These are phyloP conservation scores for Paraphoma chrysanthemicola DNA, from an alignment of 2,329 filamentous ascomycete species.

Conservation along the genomic window DNA sequence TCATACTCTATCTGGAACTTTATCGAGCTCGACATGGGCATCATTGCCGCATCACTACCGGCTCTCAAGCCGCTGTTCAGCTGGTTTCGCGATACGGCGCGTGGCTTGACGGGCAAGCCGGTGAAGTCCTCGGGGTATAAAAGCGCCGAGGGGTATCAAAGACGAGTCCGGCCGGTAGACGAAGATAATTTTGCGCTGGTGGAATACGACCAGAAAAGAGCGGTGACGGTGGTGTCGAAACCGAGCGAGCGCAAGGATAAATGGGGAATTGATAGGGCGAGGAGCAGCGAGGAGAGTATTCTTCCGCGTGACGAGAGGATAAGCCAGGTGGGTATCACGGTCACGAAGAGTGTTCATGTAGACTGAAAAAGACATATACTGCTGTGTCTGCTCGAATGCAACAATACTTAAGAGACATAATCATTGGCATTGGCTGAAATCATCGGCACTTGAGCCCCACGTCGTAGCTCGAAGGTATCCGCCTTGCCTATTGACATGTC, in stretches of 20 bases:
- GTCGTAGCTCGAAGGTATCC: too few species aligned
- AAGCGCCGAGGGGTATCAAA: too few species aligned
- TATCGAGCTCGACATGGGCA: slow-evolving; percentile 53
- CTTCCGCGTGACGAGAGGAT: not conserved
- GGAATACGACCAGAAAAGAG: not conserved
- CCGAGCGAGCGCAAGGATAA: not conserved
- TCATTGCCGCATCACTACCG: slow-evolving; percentile 37
- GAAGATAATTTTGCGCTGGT: not conserved
- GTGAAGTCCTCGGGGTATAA: not conserved
- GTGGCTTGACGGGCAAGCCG: not conserved
- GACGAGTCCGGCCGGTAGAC: not conserved
- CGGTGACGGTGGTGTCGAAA: not conserved
- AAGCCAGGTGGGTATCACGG: too few species aligned
- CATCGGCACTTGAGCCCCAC: too few species aligned
- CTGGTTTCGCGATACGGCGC: not conserved
- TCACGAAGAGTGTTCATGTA: too few species aligned
- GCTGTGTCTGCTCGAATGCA: too few species aligned
- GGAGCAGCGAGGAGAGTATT: not conserved
- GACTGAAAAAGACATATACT: too few species aligned
- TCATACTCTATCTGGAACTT: slow-evolving; percentile 55
- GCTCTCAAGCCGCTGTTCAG: slow-evolving; percentile 40
- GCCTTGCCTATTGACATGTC: too few species aligned
- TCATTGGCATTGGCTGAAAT: too few species aligned
- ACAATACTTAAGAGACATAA: too few species aligned
- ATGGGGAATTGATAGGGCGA: not conserved